Conservation (phyloP, 1,284 basidiomycete species). For the Clitocybe nebularis region DNA sequence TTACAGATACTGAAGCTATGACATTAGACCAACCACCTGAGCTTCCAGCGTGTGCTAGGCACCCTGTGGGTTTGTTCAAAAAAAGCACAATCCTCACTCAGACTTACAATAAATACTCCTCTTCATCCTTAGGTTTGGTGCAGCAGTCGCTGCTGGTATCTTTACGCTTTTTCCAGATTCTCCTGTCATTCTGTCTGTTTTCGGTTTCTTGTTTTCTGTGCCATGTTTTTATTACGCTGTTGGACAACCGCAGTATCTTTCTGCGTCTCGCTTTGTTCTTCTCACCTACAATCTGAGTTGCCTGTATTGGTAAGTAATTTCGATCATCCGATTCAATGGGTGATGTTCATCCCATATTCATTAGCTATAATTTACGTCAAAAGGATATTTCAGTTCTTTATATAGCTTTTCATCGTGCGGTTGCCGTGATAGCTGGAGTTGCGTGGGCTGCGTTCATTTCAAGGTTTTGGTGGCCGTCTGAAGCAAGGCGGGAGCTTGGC, state of each 20-base stretch:
- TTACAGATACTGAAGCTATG: slow-evolving; percentile 4
- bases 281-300: slow-evolving; percentile 91
- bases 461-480: slow-evolving; percentile 92
- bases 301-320: slow-evolving; percentile 66
- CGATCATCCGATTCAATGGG: not conserved
- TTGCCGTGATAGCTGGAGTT: slow-evolving; percentile 85
- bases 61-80: slow-evolving; percentile 67
- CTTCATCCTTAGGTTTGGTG: slow-evolving; percentile 59
- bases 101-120: slow-evolving; percentile 7
- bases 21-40: slow-evolving; percentile 78
- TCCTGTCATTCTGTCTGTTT: slow-evolving; percentile 69
- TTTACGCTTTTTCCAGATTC: slow-evolving; percentile 79
- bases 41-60: slow-evolving; percentile 74
- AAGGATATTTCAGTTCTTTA: slow-evolving; percentile 65
- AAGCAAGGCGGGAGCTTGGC: slow-evolving; percentile 85
- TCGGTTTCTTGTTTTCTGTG: slow-evolving; percentile 88
- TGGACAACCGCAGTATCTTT: slow-evolving; percentile 73
- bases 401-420: slow-evolving; percentile 74
- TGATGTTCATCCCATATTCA: slow-evolving; percentile 6
- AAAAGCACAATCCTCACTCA: not conserved
- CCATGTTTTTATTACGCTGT: slow-evolving; percentile 94
- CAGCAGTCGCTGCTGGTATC: slow-evolving; percentile 66
- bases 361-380: slow-evolving; percentile 79
- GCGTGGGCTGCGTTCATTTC: slow-evolving; percentile 88
- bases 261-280: slow-evolving; percentile 84